A percentile compares a stretch with the other conserved stretches of the same genome.
Conservation (phyloP, 495 filamentous ascomycete genomes). For the Aspergillus asperescens region DNA sequence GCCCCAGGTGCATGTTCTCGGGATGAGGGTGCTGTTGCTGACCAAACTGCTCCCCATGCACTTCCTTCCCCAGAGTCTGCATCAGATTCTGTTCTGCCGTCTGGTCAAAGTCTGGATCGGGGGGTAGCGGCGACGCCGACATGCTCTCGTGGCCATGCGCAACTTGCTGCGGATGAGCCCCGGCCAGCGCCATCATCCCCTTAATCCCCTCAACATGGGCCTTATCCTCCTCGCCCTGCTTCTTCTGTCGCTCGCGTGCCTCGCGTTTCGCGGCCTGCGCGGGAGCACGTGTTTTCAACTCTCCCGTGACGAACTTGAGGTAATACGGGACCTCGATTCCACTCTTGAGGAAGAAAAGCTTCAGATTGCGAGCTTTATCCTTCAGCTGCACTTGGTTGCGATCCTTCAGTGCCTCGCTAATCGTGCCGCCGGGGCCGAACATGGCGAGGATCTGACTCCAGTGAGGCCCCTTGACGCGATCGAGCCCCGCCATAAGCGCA, state of each 20-base stretch:
- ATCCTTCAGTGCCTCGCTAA: conserved; percentile 83
- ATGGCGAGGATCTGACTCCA: conserved; percentile 93
- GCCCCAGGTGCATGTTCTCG: conserved; percentile 35
- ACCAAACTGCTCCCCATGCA: conserved; percentile 40
- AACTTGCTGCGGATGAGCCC: conserved; percentile 38
- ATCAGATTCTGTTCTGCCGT: conserved; percentile 47
- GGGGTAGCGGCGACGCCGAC: conserved; percentile 43
- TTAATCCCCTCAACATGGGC: conserved; percentile 67
- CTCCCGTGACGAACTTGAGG: conserved; percentile 84
- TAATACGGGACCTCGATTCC: conserved; percentile 91
- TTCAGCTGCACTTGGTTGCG: conserved; percentile 93
- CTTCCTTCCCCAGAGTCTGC: conserved; percentile 45
- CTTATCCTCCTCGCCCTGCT: conserved; percentile 64
- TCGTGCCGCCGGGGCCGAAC: conserved; percentile 75
- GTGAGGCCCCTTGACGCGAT: conserved; percentile 87
- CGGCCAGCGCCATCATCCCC: conserved; percentile 59
- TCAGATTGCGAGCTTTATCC: conserved; percentile 91
- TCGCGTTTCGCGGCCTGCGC: conserved; percentile 76
- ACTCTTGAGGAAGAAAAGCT: conserved; percentile 92
- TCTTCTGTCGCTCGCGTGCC: conserved; percentile 64
- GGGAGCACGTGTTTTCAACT: conserved; percentile 87
- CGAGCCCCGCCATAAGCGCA: conserved; percentile 85
- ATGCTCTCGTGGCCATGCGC: conserved; percentile 37
- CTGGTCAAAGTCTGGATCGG: conserved; percentile 41
- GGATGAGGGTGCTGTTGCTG: conserved; percentile 33